Percentiles rank a stretch among this genome's conserved stretches.
Conservation (phyloP, 2,329 filamentous ascomycete species). For the Hymenoscyphus salicellus region DNA sequence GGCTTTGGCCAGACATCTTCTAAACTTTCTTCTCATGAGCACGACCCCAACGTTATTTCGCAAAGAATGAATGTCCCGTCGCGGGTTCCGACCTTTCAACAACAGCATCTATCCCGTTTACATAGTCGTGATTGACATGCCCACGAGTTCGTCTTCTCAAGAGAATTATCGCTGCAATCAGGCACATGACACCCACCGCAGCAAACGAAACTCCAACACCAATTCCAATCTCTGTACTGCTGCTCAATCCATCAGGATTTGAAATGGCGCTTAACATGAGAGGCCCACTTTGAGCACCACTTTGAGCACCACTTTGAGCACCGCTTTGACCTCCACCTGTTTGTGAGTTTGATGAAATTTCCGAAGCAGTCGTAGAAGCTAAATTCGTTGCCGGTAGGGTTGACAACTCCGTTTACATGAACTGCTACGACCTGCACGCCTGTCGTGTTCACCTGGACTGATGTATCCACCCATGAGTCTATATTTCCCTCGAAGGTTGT, state of each 20-base stretch:
- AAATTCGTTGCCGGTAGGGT: background rate
- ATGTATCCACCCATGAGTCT: background rate
- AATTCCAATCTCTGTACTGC: constrained; percentile 5
- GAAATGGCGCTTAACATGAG: background rate
- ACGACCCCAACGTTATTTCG: background rate
- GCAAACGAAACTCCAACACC: constrained; percentile 7
- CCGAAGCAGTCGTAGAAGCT: background rate
- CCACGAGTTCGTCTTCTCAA: background rate
- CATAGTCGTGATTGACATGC: background rate
- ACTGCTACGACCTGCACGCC: background rate
- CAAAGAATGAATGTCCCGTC: background rate
- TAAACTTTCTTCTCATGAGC: background rate
- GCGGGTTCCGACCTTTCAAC: background rate
- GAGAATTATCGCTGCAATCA: background rate
- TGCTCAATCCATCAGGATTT: background rate
- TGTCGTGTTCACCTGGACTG: background rate
- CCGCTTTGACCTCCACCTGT: background rate
- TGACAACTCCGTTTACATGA: constrained; percentile 6
- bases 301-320: background rate
- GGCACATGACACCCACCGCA: background rate
- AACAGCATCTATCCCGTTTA: background rate
- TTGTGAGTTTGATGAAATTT: background rate
- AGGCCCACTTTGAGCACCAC: background rate
- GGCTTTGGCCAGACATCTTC: background rate
- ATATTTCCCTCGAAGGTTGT: background rate